Percentiles rank a stretch among this genome's conserved stretches.
Evolutionary conservation across 1,284 basidiomycete genomes (phyloP).

Genomic region (Termitomyces sp.): DNA sequence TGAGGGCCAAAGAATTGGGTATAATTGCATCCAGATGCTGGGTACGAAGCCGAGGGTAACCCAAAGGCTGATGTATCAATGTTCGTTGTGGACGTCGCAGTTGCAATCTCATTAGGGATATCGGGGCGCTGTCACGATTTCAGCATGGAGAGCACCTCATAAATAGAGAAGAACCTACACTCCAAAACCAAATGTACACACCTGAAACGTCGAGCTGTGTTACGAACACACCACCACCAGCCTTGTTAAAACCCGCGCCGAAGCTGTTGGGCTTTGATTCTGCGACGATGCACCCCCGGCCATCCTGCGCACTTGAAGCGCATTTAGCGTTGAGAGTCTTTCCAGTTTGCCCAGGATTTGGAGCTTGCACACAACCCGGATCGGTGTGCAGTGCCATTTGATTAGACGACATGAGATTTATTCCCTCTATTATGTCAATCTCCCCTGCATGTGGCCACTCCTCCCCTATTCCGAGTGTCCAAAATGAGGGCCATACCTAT

Average conservation of each 20-base stretch:
- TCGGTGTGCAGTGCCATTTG: conserved; percentile 60
- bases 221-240: conserved; percentile 73
- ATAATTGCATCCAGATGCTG: conserved; percentile 41
- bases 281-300: conserved; percentile 58
- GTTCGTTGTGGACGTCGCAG: conserved; percentile 29
- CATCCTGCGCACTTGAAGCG: conserved; percentile 25
- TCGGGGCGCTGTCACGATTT: conserved; percentile 21
- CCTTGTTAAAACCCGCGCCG: conserved; percentile 51
- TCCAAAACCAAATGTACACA: conserved; percentile 75
- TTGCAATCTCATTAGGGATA: conserved; percentile 36
- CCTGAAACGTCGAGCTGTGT: conserved; percentile 60
- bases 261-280: conserved; percentile 59
- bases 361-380: conserved; percentile 35
- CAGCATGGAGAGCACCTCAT: not conserved
- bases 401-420: conserved; percentile 46
- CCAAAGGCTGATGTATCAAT: conserved; percentile 45
- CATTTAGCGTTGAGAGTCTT: conserved; percentile 39
- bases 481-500: conserved; percentile 52
- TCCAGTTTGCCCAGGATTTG: conserved; percentile 30
- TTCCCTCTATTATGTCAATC: conserved; percentile 56
- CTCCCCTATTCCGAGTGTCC: conserved; percentile 36
- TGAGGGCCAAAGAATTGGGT: conserved; percentile 51
- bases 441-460: conserved; percentile 44
- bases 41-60: conserved; percentile 31
- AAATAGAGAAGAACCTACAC: conserved; percentile 38